Percentiles rank a stretch among this genome's conserved stretches.
Conservation (phyloP, 352 stramenopile genomes). For the Globisporangium viniferum region DNA sequence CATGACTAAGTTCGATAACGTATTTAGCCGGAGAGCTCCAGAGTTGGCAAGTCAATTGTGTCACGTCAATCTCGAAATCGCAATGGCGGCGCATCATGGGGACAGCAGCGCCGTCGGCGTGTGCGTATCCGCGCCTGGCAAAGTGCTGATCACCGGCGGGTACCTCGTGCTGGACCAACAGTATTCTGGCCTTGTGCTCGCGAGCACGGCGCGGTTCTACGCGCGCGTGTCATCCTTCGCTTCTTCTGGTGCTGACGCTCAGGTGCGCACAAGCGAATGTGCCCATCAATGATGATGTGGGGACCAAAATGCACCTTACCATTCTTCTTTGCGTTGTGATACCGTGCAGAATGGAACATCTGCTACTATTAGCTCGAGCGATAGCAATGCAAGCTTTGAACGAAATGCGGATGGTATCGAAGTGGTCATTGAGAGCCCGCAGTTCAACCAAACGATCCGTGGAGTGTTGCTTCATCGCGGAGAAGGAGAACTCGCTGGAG, state of each 20-base stretch:
- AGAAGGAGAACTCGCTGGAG: background rate
- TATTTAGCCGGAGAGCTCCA: background rate
- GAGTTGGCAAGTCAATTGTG: background rate
- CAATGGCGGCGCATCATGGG: background rate
- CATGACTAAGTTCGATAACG: background rate
- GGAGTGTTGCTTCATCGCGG: conserved; percentile 34
- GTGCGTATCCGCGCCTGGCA: conserved; percentile 93
- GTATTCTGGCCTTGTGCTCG: conserved; percentile 90
- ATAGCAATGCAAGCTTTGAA: background rate
- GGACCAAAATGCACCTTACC: background rate
- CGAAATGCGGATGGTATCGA: conserved; percentile 3
- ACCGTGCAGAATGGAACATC: no score
- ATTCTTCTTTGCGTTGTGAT: background rate
- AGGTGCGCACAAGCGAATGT: background rate
- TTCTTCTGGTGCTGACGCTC: background rate
- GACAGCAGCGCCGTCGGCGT: conserved; percentile 7
- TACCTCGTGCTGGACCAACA: conserved; percentile 94
- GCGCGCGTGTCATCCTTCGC: conserved; percentile 49
- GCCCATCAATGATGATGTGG: background rate
- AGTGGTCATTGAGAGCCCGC: conserved; percentile 82
- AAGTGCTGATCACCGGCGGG: conserved; percentile 94
- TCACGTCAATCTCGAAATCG: background rate
- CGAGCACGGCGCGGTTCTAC: conserved; percentile 92
- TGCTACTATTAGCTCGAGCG: no score
- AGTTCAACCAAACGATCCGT: conserved; percentile 78